A percentile compares a stretch with the other conserved stretches of the same genome.
phyloP scores from a whole-genome alignment of 371 early-diverging fungal genomes.

The Mortierella sp. region DNA sequence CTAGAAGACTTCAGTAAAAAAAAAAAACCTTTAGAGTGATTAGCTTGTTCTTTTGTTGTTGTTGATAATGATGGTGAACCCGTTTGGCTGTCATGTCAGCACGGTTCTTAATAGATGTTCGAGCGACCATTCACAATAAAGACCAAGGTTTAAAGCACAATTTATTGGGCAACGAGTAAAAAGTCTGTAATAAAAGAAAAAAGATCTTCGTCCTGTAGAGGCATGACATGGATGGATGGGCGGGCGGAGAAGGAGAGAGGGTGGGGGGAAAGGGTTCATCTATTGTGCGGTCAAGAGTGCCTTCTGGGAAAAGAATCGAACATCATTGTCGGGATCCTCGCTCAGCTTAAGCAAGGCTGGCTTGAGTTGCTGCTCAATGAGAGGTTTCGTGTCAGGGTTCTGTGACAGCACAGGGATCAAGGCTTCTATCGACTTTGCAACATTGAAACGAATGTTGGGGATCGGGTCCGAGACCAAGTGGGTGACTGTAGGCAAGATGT shows the following conservation, averaged over 20 bases:
- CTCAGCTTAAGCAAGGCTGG: constrained; percentile 86
- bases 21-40: too few species aligned
- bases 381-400: constrained; percentile 66
- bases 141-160: constrained; percentile 11
- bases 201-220: too few species aligned
- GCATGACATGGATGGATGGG: too few species aligned
- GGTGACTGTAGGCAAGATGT: constrained; percentile 89
- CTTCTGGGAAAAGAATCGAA: constrained; percentile 88
- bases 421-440: constrained; percentile 93
- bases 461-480: constrained; percentile 92
- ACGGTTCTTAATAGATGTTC: constrained; percentile 19
- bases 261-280: background rate
- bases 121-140: too few species aligned
- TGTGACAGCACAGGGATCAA: constrained; percentile 82
- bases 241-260: background rate
- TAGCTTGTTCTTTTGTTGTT: too few species aligned
- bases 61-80: too few species aligned
- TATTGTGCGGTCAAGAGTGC: constrained; percentile 66
- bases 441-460: constrained; percentile 99
- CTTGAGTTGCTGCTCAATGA: constrained; percentile 76
- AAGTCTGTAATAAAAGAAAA: background rate
- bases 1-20: too few species aligned
- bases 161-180: constrained; percentile 2
- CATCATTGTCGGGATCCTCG: constrained; percentile 93
- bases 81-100: constrained; percentile 31